Evolutionary conservation across 371 early-diverging fungal species (phyloP), one percentile per base, ranked within the genome.

Genomic region (Hamiltosporidium tvaerminnensis): DNA sequence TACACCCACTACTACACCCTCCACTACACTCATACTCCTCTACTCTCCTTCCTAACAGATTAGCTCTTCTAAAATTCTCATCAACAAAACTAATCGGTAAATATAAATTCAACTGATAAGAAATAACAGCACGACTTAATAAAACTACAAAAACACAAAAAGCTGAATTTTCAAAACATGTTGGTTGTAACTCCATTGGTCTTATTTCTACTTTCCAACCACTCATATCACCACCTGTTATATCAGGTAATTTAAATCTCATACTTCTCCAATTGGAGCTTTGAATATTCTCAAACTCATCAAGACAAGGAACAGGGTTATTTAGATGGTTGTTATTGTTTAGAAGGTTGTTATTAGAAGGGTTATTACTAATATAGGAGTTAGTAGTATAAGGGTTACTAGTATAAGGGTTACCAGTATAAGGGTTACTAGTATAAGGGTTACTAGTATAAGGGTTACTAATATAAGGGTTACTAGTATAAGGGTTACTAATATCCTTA

Each of bases 191-290:
- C 74, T 96, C 97, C 87, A 94, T 90, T 57, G 90, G 84, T 37
- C 97, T 83, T 77, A 94, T 91, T 77, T 96, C 97, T 37, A 96
- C 91, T 53, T 93, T 83, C 97, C 97, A 96, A 1, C 93, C 93
- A 63, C 90, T 88, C 39, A 74, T 56, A 3, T 84, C 81, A 39
- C 84, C 82, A 2, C 87, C 87, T 53, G 34, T 44, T 34, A 49
- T 2, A 39, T 91, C 88, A 16, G 95, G 96, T 32, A 91, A 90
- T 80, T 96, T 96, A 82, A 96, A 92, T 10, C 97, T 84, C 83
- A 93, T 86, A 9, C 91, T 89, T 79, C 95, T 91, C 97, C 97
- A 96, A 77, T 96, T 96, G 56, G 94, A 94, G 31, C 88, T 88
- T 82, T 96, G 94, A 54, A 96, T 82, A 77, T 95, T 94, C 82